Conservation (phyloP, 495 filamentous ascomycete species). For the Talaromyces ruber region DNA sequence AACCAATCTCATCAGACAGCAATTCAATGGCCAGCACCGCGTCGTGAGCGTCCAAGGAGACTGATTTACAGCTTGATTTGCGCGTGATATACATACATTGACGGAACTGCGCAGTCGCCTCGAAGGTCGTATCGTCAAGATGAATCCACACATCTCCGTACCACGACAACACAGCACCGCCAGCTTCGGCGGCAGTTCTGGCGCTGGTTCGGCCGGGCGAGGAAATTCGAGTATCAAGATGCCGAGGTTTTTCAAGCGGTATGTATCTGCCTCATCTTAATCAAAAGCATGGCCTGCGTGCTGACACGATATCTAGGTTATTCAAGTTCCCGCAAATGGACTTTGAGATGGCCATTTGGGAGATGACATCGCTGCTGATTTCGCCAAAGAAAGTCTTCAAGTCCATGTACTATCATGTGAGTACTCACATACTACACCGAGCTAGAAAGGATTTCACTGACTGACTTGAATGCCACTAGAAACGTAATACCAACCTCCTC, state of each 20-base stretch:
- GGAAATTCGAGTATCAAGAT: slow-evolving; percentile 44
- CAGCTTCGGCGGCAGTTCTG: slow-evolving; percentile 40
- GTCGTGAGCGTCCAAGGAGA: neutral
- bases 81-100: neutral
- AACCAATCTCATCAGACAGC: neutral
- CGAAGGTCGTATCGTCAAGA: slow-evolving; percentile 11
- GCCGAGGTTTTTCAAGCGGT: slow-evolving; percentile 50
- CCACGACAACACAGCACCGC: slow-evolving; percentile 50
- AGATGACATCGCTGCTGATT: slow-evolving; percentile 66
- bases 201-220: slow-evolving; percentile 1
- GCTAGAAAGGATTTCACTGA: neutral
- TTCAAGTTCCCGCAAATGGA: slow-evolving; percentile 66
- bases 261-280: neutral
- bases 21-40: neutral
- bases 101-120: neutral
- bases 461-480: neutral
- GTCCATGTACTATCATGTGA: slow-evolving; percentile 69
- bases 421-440: slow-evolving; percentile 8
- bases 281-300: neutral
- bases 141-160: slow-evolving; percentile 58
- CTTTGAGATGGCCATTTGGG: slow-evolving; percentile 72
- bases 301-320: slow-evolving; percentile 23
- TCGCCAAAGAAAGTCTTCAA: slow-evolving; percentile 72
- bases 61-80: neutral
- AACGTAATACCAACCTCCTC: neutral